Percentiles rank a stretch among this genome's conserved stretches.
Conservation (phyloP, 2,329 filamentous ascomycete species). For the Aspergillus sp. region DNA sequence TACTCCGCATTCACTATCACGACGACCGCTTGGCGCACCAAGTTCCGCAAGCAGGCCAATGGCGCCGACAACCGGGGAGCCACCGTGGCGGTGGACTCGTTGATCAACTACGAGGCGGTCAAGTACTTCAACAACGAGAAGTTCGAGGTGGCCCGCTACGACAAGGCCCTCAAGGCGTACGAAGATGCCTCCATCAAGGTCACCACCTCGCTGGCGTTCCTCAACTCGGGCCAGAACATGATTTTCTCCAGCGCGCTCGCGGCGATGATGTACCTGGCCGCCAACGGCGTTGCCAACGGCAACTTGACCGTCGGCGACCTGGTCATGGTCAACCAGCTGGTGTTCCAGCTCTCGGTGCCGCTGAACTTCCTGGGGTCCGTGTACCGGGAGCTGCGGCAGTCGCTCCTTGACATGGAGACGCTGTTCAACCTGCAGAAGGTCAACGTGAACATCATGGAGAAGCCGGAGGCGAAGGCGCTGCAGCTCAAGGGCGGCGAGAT, state of each 20-base stretch:
- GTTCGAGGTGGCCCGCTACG: slow-evolving; percentile 88
- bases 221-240: slow-evolving; percentile 94
- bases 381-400: slow-evolving; percentile 92
- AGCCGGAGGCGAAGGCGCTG: slow-evolving; percentile 69
- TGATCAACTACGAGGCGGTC: slow-evolving; percentile 98
- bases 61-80: slow-evolving; percentile 94
- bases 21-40: slow-evolving; percentile 95
- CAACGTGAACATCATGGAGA: slow-evolving; percentile 80
- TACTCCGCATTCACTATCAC: slow-evolving; percentile 97
- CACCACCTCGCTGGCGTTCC: slow-evolving; percentile 83
- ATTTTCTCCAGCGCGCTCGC: slow-evolving; percentile 95
- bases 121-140: slow-evolving; percentile 99
- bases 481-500: slow-evolving; percentile 81
- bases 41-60: slow-evolving; percentile 92
- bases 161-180: slow-evolving; percentile 79
- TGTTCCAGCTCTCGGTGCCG: slow-evolving; percentile 95
- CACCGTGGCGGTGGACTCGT: slow-evolving; percentile 89
- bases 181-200: slow-evolving; percentile 96
- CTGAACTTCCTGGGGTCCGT: slow-evolving; percentile 98
- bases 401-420: slow-evolving; percentile 95
- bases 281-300: slow-evolving; percentile 79
- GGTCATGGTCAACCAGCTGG: slow-evolving; percentile 98
- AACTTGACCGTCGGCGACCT: slow-evolving; percentile 87
- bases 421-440: slow-evolving; percentile 97
- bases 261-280: slow-evolving; percentile 96